A percentile compares a stretch with the other conserved stretches of the same genome.
Evolutionary conservation across 257 asterid species (phyloP).

Genomic region (Lantana camara): DNA sequence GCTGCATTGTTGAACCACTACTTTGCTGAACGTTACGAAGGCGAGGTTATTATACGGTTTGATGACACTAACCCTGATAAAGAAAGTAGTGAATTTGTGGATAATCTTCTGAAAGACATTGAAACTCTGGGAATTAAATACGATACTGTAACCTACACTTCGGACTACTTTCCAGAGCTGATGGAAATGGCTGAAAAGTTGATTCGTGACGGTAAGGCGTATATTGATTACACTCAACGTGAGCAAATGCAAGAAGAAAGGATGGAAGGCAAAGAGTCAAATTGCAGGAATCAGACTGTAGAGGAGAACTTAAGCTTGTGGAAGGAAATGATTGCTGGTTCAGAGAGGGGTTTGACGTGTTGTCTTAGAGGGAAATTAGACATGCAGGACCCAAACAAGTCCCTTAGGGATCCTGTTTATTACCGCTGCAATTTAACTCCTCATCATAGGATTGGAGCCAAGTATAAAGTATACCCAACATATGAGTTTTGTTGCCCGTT

Average conservation of each 20-base stretch:
- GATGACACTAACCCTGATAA: slow-evolving; percentile 97
- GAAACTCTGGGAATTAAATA: slow-evolving; percentile 79
- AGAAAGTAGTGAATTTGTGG: slow-evolving; percentile 93
- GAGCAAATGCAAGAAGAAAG: slow-evolving; percentile 86
- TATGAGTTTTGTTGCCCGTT: slow-evolving; percentile 98
- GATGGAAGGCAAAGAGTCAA: slow-evolving; percentile 85
- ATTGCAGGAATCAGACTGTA: slow-evolving; percentile 55
- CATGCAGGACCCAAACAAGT: slow-evolving; percentile 93
- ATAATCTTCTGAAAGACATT: slow-evolving; percentile 80
- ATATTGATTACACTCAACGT: slow-evolving; percentile 83
- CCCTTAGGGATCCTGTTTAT: slow-evolving; percentile 93
- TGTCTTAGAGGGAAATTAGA: slow-evolving; percentile 86
- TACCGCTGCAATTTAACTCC: slow-evolving; percentile 94
- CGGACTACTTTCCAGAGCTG: slow-evolving; percentile 83
- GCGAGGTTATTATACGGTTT: slow-evolving; percentile 73
- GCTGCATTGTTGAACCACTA: slow-evolving; percentile 89
- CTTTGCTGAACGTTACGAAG: no score
- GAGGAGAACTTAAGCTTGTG: slow-evolving; percentile 80
- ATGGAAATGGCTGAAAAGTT: slow-evolving; percentile 92
- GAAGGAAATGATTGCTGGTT: slow-evolving; percentile 95
- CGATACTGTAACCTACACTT: slow-evolving; percentile 76
- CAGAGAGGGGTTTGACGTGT: slow-evolving; percentile 78
- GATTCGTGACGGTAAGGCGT: slow-evolving; percentile 82
- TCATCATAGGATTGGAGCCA: slow-evolving; percentile 91
- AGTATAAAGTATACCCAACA: slow-evolving; percentile 83